Conservation (phyloP, 2,329 filamentous ascomycete species). For the Trichophyton simii region DNA sequence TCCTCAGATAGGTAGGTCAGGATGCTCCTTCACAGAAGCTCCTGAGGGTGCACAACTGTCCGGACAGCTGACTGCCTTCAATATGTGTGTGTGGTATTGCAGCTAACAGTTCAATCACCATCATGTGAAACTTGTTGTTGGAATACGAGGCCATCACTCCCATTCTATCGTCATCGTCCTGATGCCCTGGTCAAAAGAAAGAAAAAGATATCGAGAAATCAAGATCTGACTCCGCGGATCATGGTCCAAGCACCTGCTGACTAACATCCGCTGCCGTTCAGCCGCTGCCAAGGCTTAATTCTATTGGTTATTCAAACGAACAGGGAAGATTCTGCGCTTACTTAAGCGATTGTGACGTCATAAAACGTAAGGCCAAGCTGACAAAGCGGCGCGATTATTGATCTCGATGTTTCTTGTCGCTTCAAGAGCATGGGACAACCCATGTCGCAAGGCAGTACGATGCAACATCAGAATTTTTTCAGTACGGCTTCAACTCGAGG, state of each 20-base stretch:
- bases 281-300: not conserved
- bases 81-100: too few species aligned
- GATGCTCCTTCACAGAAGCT: too few species aligned
- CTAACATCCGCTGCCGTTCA: constrained; percentile 1
- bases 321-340: not conserved
- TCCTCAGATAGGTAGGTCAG: too few species aligned
- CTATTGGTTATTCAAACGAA: not conserved
- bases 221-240: not conserved
- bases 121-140: too few species aligned
- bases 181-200: too few species aligned
- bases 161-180: too few species aligned
- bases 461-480: not conserved
- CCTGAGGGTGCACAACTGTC: too few species aligned
- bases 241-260: not conserved
- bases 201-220: not conserved
- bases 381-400: not conserved
- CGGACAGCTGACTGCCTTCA: too few species aligned
- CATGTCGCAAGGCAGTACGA: not conserved
- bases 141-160: too few species aligned
- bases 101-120: too few species aligned
- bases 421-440: not conserved
- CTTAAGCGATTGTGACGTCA: not conserved
- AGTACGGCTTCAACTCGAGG: not conserved
- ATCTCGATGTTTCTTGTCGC: not conserved
- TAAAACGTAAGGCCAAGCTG: not conserved